A percentile compares a stretch with the other conserved stretches of the same genome.
These are phyloP conservation scores for Balansia obtecta DNA, from an alignment of 2,329 filamentous ascomycete genomes.

Conservation along the genomic window DNA sequence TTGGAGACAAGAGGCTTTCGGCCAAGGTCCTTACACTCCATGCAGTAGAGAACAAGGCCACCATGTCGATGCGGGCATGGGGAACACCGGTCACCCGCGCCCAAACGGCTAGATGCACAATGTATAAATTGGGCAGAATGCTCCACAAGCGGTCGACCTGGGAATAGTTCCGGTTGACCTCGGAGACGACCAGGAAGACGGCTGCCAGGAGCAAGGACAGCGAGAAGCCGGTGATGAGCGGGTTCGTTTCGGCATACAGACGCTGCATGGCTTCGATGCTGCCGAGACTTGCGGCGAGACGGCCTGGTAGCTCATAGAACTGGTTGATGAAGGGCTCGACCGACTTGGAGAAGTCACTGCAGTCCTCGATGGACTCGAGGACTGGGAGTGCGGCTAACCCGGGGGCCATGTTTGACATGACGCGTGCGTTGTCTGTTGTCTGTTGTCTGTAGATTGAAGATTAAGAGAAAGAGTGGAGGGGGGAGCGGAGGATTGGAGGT, in stretches of 20 bases:
- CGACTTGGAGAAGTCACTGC: constrained; percentile 61
- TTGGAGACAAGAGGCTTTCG: neutral
- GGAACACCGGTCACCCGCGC: constrained; percentile 61
- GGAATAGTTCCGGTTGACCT: constrained; percentile 90
- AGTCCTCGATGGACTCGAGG: constrained; percentile 60
- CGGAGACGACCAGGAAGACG: constrained; percentile 63
- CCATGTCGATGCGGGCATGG: constrained; percentile 57
- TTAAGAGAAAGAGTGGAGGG: too few species aligned
- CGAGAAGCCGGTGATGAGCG: constrained; percentile 62
- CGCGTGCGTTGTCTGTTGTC: too few species aligned
- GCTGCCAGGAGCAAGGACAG: constrained; percentile 59
- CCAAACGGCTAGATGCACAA: constrained; percentile 75
- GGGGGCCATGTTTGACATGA: neutral
- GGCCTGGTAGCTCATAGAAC: constrained; percentile 55
- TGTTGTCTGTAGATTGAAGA: too few species aligned
- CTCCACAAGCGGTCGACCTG: constrained; percentile 93
- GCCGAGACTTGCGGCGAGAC: constrained; percentile 45
- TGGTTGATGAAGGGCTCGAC: constrained; percentile 64
- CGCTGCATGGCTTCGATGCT: constrained; percentile 50
- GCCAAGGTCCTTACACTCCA: constrained; percentile 61
- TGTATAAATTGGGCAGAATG: constrained; percentile 75
- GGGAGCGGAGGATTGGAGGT: too few species aligned
- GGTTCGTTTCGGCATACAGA: constrained; percentile 77
- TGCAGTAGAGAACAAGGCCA: constrained; percentile 55
- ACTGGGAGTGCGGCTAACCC: constrained; percentile 54